Base-by-base conservation (phyloP, 352 stramenopile genomes). In the Globisporangium orthogonon region DNA sequence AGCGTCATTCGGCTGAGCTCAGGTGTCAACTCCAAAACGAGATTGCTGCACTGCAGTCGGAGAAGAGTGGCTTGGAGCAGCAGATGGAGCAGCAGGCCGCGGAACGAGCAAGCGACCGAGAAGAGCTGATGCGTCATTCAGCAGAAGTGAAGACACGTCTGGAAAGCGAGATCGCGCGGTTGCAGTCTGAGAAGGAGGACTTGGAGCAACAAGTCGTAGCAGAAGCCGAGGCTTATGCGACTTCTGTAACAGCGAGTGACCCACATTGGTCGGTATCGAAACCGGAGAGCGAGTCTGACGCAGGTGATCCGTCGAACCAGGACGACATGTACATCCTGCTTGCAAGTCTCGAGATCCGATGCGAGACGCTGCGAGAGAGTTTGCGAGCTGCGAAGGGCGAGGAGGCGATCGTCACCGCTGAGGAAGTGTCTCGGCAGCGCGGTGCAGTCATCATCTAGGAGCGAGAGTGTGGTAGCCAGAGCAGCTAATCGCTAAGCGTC, bases 261-360 rank as follows among this genome's bases (percentile, higher is more conserved):
- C 23, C 35, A 10, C 35, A 40, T 10, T 40, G 35, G 35, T 40
- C 9, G 7, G 35, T 10, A 11, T 9, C 35, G 1, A 14, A 9
- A 7, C 6, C 7, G 35, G 13, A 40, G 35, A 9, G 35, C 40
- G 40, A 46, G 40, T 5, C 40, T 7, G 40, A 17, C 2, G 13
- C 40, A 23, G 23, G 40, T 13, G 35, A 40, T 40, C 35, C 35
- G 4, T 40, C 40, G 14, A 23, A 7, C 14, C 40, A 5, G 14
- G 40, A 86, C 14, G 79, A 89, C 31, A 51, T 86, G 47, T 62
- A 83, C 30, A 71, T 90, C 7, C 61, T 90, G 18, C 62, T 87
- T 10, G 77, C 80, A 50, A 88, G 80, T 59, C 67, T 90, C 45
- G 74, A 86, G 56, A 90, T 90, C 47, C 75, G 88, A 50, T 90